phyloP scores from a whole-genome alignment of 306 rosid genomes.

The Potentilla sterilis region DNA sequence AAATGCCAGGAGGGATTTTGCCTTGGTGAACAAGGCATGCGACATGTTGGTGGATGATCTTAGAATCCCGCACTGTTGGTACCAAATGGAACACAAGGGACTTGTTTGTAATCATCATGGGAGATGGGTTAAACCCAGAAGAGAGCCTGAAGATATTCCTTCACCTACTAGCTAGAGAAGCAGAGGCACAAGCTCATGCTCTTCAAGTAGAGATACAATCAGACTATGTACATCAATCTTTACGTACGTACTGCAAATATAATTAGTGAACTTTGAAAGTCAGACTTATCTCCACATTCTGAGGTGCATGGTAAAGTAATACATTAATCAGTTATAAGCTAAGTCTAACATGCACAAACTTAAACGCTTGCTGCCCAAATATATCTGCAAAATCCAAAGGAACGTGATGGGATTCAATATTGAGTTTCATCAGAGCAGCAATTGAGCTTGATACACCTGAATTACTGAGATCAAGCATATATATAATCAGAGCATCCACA shows the following conservation, averaged over 20 bases:
- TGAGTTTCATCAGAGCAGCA: constrained; percentile 31
- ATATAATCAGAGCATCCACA: too few relatives aligned
- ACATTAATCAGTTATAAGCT: background rate
- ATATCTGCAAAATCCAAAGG: constrained; percentile 31
- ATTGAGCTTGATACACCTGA: too few relatives aligned
- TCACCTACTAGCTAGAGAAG: constrained; percentile 40
- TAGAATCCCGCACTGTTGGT: constrained; percentile 61
- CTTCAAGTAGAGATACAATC: constrained; percentile 22
- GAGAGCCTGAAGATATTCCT: constrained; percentile 66
- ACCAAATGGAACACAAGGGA: constrained; percentile 60
- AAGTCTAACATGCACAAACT: background rate
- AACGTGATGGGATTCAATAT: constrained; percentile 29
- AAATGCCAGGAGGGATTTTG: constrained; percentile 59
- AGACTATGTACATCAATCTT: constrained; percentile 19
- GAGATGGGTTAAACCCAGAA: constrained; percentile 71
- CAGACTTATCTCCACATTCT: background rate
- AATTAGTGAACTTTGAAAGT: background rate
- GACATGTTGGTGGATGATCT: constrained; percentile 62
- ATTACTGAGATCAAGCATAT: too few relatives aligned
- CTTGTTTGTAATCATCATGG: constrained; percentile 57
- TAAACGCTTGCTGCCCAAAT: constrained; percentile 5
- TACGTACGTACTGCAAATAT: background rate
- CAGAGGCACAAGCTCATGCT: constrained; percentile 20
- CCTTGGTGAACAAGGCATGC: constrained; percentile 64
- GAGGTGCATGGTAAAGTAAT: too few relatives aligned